Conservation (phyloP, 345 rosid genomes). For the Euphorbia tirucalli region DNA sequence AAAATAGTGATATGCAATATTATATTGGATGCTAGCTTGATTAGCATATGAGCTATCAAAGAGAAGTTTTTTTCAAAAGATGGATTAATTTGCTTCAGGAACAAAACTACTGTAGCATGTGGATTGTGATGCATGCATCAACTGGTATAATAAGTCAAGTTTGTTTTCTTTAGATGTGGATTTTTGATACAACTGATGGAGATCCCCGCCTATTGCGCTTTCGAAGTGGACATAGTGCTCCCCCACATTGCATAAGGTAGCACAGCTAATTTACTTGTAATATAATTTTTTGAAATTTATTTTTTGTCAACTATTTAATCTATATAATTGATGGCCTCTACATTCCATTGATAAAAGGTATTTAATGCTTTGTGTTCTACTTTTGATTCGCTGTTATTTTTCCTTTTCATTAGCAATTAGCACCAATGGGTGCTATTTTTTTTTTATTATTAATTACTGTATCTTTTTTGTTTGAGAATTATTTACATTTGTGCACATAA, state of each 20-base stretch:
- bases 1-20: background rate
- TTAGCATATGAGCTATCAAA: background rate
- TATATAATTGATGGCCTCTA: background rate
- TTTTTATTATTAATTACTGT: background rate
- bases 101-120: slow-evolving; percentile 1
- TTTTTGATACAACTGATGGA: slow-evolving; percentile 90
- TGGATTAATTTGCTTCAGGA: background rate
- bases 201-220: slow-evolving; percentile 95
- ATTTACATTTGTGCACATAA: background rate
- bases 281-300: background rate
- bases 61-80: background rate
- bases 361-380: background rate
- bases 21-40: background rate
- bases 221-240: slow-evolving; percentile 98
- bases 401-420: background rate
- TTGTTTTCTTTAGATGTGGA: slow-evolving; percentile 68
- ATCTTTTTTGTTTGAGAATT: background rate
- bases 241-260: slow-evolving; percentile 93
- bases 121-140: slow-evolving; percentile 5
- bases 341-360: background rate
- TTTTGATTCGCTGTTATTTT: background rate
- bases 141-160: background rate
- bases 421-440: background rate
- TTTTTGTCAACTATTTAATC: background rate
- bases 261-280: background rate